phyloP scores from a whole-genome alignment of 1,284 basidiomycete genomes.

The Flammula alnicola region DNA sequence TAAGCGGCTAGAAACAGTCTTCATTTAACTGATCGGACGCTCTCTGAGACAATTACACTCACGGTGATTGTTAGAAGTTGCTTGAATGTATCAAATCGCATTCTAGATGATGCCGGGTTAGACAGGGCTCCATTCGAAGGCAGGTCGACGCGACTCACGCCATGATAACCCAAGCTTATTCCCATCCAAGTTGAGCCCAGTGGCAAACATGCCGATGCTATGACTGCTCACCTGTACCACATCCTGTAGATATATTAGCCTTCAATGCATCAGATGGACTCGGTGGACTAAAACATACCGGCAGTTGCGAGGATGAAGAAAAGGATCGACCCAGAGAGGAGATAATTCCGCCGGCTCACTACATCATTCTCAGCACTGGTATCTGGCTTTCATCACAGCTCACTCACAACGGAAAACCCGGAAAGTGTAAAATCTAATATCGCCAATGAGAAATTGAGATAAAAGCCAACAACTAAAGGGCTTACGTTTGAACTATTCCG shows the following conservation, averaged over 20 bases:
- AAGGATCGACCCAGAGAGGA: slow-evolving; percentile 34
- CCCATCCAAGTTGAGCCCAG: neutral
- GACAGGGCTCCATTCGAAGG: neutral
- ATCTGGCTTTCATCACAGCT: too few species aligned
- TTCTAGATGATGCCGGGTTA: slow-evolving; percentile 27
- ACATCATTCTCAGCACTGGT: neutral
- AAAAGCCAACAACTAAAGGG: neutral
- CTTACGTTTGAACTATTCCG: slow-evolving; percentile 55
- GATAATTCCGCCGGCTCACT: slow-evolving; percentile 51
- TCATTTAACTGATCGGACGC: neutral
- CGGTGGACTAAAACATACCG: slow-evolving; percentile 33
- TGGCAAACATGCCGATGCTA: neutral
- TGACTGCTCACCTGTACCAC: slow-evolving; percentile 44
- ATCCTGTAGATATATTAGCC: slow-evolving; percentile 31
- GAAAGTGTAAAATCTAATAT: slow-evolving; percentile 49
- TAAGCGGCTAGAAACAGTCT: slow-evolving; percentile 34
- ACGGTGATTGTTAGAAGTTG: slow-evolving; percentile 49
- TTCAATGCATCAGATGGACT: neutral
- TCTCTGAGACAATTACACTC: neutral
- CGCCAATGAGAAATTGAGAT: neutral
- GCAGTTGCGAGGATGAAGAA: slow-evolving; percentile 31
- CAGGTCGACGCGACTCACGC: slow-evolving; percentile 26
- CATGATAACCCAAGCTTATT: slow-evolving; percentile 32
- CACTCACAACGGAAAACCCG: slow-evolving; percentile 55
- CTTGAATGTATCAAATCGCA: slow-evolving; percentile 46